phyloP scores from a whole-genome alignment of 2,329 filamentous ascomycete species.

The Phialocephala sp. region DNA sequence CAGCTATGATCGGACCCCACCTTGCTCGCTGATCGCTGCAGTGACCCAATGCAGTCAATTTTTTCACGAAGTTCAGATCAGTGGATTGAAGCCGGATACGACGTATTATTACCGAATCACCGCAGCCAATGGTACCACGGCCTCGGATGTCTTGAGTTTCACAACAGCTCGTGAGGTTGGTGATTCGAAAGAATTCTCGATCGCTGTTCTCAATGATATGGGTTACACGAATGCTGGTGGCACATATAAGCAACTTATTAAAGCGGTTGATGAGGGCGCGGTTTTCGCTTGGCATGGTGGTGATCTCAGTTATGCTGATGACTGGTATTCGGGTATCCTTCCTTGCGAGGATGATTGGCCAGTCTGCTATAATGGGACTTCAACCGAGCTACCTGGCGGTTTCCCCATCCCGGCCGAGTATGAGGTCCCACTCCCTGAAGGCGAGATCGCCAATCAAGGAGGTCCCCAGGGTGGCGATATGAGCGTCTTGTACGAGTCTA shows the following conservation, averaged over 20 bases:
- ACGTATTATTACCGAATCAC: constrained; percentile 58
- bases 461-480: constrained; percentile 47
- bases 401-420: constrained; percentile 42
- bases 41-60: constrained; percentile 57
- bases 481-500: constrained; percentile 53
- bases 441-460: constrained; percentile 44
- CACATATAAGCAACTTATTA: constrained; percentile 50
- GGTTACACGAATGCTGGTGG: constrained; percentile 58
- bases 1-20: constrained; percentile 56
- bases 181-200: constrained; percentile 48
- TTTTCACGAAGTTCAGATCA: constrained; percentile 57
- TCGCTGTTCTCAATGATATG: constrained; percentile 59
- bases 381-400: constrained; percentile 26
- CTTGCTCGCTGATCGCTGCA: constrained; percentile 51
- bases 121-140: constrained; percentile 55
- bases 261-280: constrained; percentile 50
- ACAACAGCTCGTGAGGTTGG: constrained; percentile 52
- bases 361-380: constrained; percentile 58
- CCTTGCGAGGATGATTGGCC: constrained; percentile 54
- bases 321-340: constrained; percentile 57
- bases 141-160: constrained; percentile 53
- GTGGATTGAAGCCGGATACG: constrained; percentile 48
- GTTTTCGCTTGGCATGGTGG: constrained; percentile 60
- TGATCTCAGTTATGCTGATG: constrained; percentile 56
- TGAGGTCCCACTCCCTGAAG: constrained; percentile 53